Evolutionary conservation across 2,329 filamentous ascomycete species (phyloP).

Genomic region (Fusarium graminum): DNA sequence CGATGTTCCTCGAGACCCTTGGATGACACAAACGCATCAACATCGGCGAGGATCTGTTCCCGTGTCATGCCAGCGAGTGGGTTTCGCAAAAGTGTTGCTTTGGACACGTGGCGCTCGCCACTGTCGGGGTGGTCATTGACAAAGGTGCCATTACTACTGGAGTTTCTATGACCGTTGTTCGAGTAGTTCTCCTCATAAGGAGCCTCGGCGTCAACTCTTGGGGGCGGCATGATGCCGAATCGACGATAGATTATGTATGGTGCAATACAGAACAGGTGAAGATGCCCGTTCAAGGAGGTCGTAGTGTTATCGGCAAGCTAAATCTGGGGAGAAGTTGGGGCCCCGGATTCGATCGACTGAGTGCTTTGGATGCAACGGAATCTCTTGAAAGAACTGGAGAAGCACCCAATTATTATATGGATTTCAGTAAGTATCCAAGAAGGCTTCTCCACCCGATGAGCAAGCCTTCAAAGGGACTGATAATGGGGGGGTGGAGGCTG

Average conservation of each 20-base stretch:
- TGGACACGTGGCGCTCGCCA: slow-evolving; percentile 33
- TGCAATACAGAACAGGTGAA: background rate
- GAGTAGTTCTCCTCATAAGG: slow-evolving; percentile 28
- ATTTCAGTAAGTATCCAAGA: background rate
- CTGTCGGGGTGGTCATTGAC: slow-evolving; percentile 34
- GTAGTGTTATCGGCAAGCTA: background rate
- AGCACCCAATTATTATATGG: slow-evolving; percentile 31
- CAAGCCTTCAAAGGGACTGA: background rate
- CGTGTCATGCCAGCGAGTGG: slow-evolving; percentile 50
- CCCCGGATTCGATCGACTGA: slow-evolving; percentile 13
- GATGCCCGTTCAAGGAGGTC: background rate
- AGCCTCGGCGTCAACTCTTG: slow-evolving; percentile 45
- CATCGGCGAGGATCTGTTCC: slow-evolving; percentile 52
- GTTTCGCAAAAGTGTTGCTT: slow-evolving; percentile 50
- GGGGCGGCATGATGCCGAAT: slow-evolving; percentile 44
- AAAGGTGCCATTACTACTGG: slow-evolving; percentile 42
- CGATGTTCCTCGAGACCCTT: slow-evolving; percentile 53
- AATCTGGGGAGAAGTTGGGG: slow-evolving; percentile 28
- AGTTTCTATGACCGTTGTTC: slow-evolving; percentile 23
- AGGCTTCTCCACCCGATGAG: background rate
- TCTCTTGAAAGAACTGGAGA: background rate
- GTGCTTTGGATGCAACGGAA: slow-evolving; percentile 1
- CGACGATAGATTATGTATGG: background rate
- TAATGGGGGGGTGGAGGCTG: slow-evolving; percentile 35
- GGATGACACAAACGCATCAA: slow-evolving; percentile 54